Evolutionary conservation across 768 basidiomycete genomes (phyloP), one percentile per base, ranked within the genome.

Genomic region (Tricholoma sp.): DNA sequence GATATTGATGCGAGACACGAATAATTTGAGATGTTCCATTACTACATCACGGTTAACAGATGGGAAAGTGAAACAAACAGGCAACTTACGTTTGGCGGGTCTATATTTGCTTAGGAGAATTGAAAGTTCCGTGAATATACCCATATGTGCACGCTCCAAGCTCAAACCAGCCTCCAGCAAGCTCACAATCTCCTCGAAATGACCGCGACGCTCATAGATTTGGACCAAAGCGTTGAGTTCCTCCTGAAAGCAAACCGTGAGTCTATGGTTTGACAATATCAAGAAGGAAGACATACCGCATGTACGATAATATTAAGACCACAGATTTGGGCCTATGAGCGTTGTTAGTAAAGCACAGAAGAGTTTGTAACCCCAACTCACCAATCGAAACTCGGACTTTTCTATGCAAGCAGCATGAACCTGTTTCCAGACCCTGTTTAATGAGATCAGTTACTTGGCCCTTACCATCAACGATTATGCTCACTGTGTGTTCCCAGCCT

Each of bases 381-480:
- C 87, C 71, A 98, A 72, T 58, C 94, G 89, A 84, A 98, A 98
- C 70, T 99, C 97, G 55, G 82, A 76, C 79, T 98, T 98, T 77
- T 97, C 96, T 57, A 99, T 88, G 74, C 97, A 99, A 39, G 97
- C 97, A 21, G 94, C 90, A 63, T 98, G 96, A 52, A 99, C 97
- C 71, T 98, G 97, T 74, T 98, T 98, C 97, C 97, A 99, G n/a
- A 98, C 97, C 75, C 91, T 93, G 55, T 0, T 24, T 18, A 54
- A 22, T 43, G 59, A 66, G 46, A 67, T 53, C 31, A 59, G 51
- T 47, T 50, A 27, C 24, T 9, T 14, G 39, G 29, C 43, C 22
- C 5, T 52, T 35, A 11, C 10, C 41, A 4, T 2, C 50, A 39
- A 21, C 41, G 4, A 45, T n/a, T 35, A 11, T 24, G 77, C 88